phyloP scores from a whole-genome alignment of 345 rosid species.

The Eucalyptus pauciflora region DNA sequence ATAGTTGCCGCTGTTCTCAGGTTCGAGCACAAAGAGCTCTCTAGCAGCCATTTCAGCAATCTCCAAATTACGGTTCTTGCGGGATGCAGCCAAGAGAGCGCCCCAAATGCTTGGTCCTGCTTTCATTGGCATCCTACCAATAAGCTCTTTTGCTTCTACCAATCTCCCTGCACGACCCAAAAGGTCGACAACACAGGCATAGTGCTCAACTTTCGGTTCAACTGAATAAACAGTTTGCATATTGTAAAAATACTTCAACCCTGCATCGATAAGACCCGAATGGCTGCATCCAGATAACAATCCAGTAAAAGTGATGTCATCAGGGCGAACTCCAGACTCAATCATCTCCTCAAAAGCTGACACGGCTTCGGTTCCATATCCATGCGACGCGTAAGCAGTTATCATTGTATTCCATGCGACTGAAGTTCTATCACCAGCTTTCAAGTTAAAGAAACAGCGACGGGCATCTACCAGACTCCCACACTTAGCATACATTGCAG shows the following conservation, averaged over 20 bases:
- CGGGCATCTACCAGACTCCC: conserved; percentile 24
- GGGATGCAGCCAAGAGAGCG: conserved; percentile 39
- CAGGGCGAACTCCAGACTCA: conserved; percentile 18
- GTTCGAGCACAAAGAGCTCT: conserved; percentile 42
- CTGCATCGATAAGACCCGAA: conserved; percentile 27
- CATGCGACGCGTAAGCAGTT: conserved; percentile 35
- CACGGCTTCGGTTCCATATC: conserved; percentile 13
- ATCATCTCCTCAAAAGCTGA: conserved; percentile 28
- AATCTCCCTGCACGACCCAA: conserved; percentile 48
- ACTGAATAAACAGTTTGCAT: conserved; percentile 24
- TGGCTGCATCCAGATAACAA: conserved; percentile 55
- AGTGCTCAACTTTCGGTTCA: conserved; percentile 35
- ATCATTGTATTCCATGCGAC: conserved; percentile 49
- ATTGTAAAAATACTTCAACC: conserved; percentile 21
- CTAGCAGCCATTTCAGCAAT: conserved; percentile 24
- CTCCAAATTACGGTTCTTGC: conserved; percentile 20
- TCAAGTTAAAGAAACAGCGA: conserved; percentile 4
- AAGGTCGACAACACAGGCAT: conserved; percentile 48
- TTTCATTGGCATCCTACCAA: conserved; percentile 40
- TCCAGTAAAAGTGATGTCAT: conserved; percentile 37
- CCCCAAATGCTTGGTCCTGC: conserved; percentile 49
- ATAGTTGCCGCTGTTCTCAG: conserved; percentile 43
- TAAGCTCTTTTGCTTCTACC: conserved; percentile 25
- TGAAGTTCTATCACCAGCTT: background rate
- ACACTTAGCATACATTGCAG: conserved; percentile 24